A percentile compares a stretch with the other conserved stretches of the same genome.
Evolutionary conservation across 108 stramenopile species (phyloP).

Genomic region (Cyclotella baltica): DNA sequence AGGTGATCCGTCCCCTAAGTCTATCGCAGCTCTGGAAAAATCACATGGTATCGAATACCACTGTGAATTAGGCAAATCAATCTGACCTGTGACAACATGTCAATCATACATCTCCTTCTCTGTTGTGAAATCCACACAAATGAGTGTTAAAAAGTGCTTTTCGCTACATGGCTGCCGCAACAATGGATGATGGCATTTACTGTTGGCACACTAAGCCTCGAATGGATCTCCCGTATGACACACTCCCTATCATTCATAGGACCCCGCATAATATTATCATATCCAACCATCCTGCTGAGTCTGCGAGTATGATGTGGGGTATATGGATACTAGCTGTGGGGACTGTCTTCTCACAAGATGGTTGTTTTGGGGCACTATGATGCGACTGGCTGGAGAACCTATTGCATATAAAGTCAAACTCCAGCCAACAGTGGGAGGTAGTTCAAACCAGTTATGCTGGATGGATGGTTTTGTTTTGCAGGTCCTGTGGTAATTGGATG

Average conservation of each 20-base stretch:
- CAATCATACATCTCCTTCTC: neutral
- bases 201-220: neutral
- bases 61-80: neutral
- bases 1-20: neutral
- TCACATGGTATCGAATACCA: neutral
- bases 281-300: neutral
- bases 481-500: neutral
- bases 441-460: neutral
- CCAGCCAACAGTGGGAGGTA: neutral
- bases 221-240: neutral
- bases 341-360: neutral
- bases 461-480: neutral
- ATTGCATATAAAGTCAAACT: too few species aligned
- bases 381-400: too few species aligned
- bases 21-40: neutral
- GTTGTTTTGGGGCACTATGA: too few species aligned
- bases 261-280: neutral
- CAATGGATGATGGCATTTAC: neutral
- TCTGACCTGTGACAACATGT: neutral
- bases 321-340: neutral
- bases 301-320: neutral
- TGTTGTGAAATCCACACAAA: neutral
- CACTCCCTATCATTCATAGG: neutral
- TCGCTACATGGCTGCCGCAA: neutral
- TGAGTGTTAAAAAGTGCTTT: neutral